Percentiles rank a stretch among this genome's conserved stretches.
phyloP scores from a whole-genome alignment of 2,329 filamentous ascomycete species.

The Phialocephala subalpina region DNA sequence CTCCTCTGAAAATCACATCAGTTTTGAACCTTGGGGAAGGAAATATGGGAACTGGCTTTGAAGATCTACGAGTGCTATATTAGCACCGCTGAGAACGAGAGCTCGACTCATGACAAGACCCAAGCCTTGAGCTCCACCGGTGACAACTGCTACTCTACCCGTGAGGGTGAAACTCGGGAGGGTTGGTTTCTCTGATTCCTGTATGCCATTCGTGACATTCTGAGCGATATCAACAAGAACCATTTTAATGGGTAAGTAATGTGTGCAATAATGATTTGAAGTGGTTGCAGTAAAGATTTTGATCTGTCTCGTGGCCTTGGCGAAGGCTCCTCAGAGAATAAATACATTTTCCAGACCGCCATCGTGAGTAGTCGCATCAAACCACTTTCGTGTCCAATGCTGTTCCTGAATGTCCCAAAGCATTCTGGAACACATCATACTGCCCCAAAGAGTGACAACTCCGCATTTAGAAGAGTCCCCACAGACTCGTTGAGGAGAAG shows the following conservation, averaged over 20 bases:
- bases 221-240: not conserved
- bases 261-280: not conserved
- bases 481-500: no score
- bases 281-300: not conserved
- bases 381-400: not conserved
- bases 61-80: constrained; percentile 91
- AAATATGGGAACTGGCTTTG: constrained; percentile 72
- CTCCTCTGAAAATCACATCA: constrained; percentile 67
- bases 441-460: no score
- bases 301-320: not conserved
- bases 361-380: not conserved
- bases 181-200: constrained; percentile 52
- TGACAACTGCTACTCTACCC: constrained; percentile 83
- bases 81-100: constrained; percentile 85
- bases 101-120: constrained; percentile 94
- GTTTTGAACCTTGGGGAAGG: not conserved
- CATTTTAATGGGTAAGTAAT: not conserved
- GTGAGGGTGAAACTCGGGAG: constrained; percentile 88
- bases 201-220: not conserved
- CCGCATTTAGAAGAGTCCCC: no score
- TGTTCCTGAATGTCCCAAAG: no score
- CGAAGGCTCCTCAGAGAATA: not conserved
- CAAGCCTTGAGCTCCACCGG: constrained; percentile 87
- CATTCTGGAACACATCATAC: no score
- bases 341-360: not conserved